Percentiles rank a stretch among this genome's conserved stretches.
Conservation (phyloP, 352 stramenopile genomes). For the Saprolegnia diclina region DNA sequence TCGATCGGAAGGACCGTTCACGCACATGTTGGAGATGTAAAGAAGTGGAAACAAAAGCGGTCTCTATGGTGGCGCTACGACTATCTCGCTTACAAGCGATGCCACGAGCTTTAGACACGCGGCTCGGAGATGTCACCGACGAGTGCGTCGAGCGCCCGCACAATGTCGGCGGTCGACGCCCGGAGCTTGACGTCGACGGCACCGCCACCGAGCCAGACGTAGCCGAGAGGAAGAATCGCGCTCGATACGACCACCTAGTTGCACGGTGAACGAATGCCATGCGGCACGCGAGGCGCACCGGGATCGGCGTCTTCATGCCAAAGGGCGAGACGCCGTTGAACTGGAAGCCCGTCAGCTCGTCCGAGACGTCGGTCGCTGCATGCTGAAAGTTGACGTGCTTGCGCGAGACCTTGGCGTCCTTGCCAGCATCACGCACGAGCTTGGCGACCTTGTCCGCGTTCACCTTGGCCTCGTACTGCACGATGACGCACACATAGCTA, state of each 20-base stretch:
- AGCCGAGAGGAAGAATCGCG: constrained; percentile 44
- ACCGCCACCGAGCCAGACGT: constrained; percentile 77
- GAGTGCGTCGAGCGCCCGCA: constrained; percentile 43
- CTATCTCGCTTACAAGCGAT: background rate
- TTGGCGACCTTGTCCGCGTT: constrained; percentile 52
- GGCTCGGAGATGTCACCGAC: constrained; percentile 50
- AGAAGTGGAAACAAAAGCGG: background rate
- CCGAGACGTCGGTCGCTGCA: constrained; percentile 57
- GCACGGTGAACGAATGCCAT: background rate
- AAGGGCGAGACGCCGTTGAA: constrained; percentile 83
- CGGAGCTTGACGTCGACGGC: constrained; percentile 72
- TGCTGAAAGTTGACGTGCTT: constrained; percentile 88
- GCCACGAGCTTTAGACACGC: background rate
- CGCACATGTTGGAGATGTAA: constrained; percentile 28
- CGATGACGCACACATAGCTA: constrained; percentile 78
- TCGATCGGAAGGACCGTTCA: constrained; percentile 21
- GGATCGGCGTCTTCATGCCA: constrained; percentile 63
- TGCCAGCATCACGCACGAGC: constrained; percentile 46
- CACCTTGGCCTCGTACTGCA: constrained; percentile 83
- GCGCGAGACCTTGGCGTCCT: constrained; percentile 30
- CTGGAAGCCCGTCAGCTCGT: constrained; percentile 73
- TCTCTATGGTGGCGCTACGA: background rate
- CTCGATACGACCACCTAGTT: constrained; percentile 62
- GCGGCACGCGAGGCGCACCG: constrained; percentile 34
- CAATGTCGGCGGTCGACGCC: constrained; percentile 59